Base-by-base conservation (phyloP, 208 protist genomes). In the Phytomonas serpens region DNA sequence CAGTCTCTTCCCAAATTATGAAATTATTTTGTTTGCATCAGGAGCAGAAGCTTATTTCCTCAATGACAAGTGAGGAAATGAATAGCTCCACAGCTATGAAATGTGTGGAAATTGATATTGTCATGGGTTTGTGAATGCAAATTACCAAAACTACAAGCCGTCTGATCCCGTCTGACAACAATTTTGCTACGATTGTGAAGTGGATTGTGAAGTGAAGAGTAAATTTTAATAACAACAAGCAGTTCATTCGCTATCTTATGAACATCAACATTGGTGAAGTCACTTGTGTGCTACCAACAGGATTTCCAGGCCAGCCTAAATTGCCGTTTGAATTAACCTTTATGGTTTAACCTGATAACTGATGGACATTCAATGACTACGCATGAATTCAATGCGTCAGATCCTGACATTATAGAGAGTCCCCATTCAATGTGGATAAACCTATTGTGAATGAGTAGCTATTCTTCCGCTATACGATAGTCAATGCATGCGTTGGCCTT, bases 321-420 rank as follows among this genome's bases (percentile, higher is more conserved):
- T 94, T 90, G 36, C 81, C 99, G 10, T 92, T 93, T 23, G 1
- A 97, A 99, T 47, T 98, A 99, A 78, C 82, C 99, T 23, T 80
- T 99, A 51, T 99, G 98, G 97, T 97, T 99, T 14, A 99, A 99
- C 82, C 89, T 99, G 23, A 98, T 99, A 52, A 99, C 97, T n/a
- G 98, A 99, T 77, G 96, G 96, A n/a, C 88, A 98, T n/a, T 97
- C 97, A 11, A 98, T 98, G 61, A 99, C 95, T 13, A 94, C 97
- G 13, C 88, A 99, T 38, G 91, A 92, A 37, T 98, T 99, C 84
- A 95, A 97, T 74, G 84, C 81, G 23, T 75, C 87, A 0, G 91
- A 96, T 63, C 75, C 83, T 11, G 90, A 97, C 73, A 90, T 96
- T 32, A 98, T 98, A 93, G 81, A 91, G 61, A 91, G 67, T 88